A percentile compares a stretch with the other conserved stretches of the same genome.
phyloP scores from a whole-genome alignment of 495 filamentous ascomycete species.

The Gamarada debralockiae region DNA sequence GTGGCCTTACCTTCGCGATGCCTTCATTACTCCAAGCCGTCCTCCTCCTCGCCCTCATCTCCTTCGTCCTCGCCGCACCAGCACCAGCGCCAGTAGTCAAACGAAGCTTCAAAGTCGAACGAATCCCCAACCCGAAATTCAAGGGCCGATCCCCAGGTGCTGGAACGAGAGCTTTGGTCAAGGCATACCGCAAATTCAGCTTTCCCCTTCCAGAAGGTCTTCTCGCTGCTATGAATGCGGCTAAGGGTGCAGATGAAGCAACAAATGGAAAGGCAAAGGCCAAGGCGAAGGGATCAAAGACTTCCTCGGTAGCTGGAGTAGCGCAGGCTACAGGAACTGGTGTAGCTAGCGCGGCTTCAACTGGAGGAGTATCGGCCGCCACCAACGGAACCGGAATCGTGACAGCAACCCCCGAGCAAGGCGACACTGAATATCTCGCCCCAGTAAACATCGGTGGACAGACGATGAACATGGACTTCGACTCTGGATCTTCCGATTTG shows the following conservation, averaged over 20 bases:
- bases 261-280: conserved; percentile 2
- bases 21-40: conserved; percentile 32
- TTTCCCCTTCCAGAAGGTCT: conserved; percentile 30
- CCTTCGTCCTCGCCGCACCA: conserved; percentile 33
- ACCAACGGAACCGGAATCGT: conserved; percentile 51
- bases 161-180: conserved; percentile 44
- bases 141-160: conserved; percentile 46
- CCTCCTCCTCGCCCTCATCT: conserved; percentile 35
- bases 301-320: conserved; percentile 18
- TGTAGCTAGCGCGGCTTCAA: neutral
- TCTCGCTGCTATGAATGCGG: conserved; percentile 31
- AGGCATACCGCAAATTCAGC: conserved; percentile 60
- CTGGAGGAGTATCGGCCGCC: conserved; percentile 5
- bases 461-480: conserved; percentile 70
- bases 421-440: conserved; percentile 69
- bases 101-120: conserved; percentile 53
- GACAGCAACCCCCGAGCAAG: conserved; percentile 53
- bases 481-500: conserved; percentile 79
- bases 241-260: neutral
- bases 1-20: conserved; percentile 27
- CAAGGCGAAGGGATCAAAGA: conserved; percentile 15
- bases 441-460: conserved; percentile 75
- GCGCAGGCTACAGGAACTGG: conserved; percentile 7
- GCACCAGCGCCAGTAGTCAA: conserved; percentile 13
- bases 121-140: conserved; percentile 49